A percentile compares a stretch with the other conserved stretches of the same genome.
Conservation (phyloP, 148 eudicot species). For the Simmondsia chinensis region DNA sequence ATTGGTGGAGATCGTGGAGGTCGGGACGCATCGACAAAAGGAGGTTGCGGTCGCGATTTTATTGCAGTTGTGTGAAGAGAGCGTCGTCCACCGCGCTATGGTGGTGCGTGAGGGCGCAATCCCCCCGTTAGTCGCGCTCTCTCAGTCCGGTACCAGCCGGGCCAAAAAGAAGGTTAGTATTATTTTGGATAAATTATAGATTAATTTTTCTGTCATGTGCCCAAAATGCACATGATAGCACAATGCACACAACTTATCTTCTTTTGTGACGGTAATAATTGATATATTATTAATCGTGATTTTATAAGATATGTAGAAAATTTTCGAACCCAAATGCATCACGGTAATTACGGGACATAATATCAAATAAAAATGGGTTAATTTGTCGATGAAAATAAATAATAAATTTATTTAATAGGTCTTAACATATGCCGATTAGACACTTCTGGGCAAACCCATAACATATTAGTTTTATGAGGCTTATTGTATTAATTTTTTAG, state of each 20-base stretch:
- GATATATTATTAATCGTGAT: too few relatives aligned
- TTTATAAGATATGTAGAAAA: too few relatives aligned
- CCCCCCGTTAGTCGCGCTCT: slow-evolving; percentile 79
- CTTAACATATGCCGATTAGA: too few relatives aligned
- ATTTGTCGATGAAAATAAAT: too few relatives aligned
- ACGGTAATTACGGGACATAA: too few relatives aligned
- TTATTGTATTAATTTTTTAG: too few relatives aligned
- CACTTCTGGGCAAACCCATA: too few relatives aligned
- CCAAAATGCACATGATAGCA: neutral
- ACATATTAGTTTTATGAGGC: too few relatives aligned
- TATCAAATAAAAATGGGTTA: too few relatives aligned
- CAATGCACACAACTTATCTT: neutral
- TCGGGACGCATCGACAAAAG: slow-evolving; percentile 69
- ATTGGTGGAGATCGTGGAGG: slow-evolving; percentile 74
- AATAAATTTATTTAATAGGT: too few relatives aligned
- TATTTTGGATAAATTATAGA: neutral
- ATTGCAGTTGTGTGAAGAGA: slow-evolving; percentile 60
- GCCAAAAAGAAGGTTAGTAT: slow-evolving; percentile 69
- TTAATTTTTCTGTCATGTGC: neutral
- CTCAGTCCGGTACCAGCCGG: slow-evolving; percentile 75
- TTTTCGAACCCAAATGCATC: too few relatives aligned
- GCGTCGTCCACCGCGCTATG: slow-evolving; percentile 55
- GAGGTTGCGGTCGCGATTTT: slow-evolving; percentile 70
- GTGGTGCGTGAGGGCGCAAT: slow-evolving; percentile 94
- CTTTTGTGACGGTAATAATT: too few relatives aligned